Base-by-base conservation (phyloP, 2,329 filamentous ascomycete species). In the Aphanocladium album region DNA sequence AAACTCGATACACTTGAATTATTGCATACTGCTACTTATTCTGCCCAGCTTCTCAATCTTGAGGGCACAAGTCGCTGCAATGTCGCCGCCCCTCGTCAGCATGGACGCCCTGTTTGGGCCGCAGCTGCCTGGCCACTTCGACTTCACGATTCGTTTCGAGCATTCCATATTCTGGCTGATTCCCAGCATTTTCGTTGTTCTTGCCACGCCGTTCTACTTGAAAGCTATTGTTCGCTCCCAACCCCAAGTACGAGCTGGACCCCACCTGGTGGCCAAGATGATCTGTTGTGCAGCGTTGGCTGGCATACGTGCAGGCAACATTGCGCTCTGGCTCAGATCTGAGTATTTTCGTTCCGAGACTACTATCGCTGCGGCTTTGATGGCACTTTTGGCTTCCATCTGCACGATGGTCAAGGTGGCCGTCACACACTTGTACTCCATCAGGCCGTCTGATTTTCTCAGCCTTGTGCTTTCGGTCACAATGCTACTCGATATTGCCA, bases 81-180 rank as follows among this genome's bases (percentile, higher is more conserved):
- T 39, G 43, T 52, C 30, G 17, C 30, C 30, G 30, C 9, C 30
- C 5, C 30, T 37, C 30, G 30, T 52, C 12, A 16, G 17, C 30
- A 1, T 43, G 5, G 57, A 60, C 37, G 41, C 47, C 21, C 17
- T 25, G n/a, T 56, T 60, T 37, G 52, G 59, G 25, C 59, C 59
- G 4, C 59, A 53, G n/a, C 35, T 56, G 25, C 30, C 37, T 11
- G 52, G 35, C 46, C 45, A 43, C 14, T 60, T 60, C 23, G 52
- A 60, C 16, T 60, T 60, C n/a, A 60, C 45, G 2, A 2, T 56
- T 6, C 45, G 30, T 14, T 51, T 60, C 25, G 52, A 60, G 25
- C 52, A 60, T 9, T 9, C 27, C 1, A 60, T 56, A 11, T 27
- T 60, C 16, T 46, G n/a, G 14, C 12, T 39, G 35, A 17, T 39